phyloP scores from a whole-genome alignment of 1,284 basidiomycete genomes.

The Heliocybe sulcata region DNA sequence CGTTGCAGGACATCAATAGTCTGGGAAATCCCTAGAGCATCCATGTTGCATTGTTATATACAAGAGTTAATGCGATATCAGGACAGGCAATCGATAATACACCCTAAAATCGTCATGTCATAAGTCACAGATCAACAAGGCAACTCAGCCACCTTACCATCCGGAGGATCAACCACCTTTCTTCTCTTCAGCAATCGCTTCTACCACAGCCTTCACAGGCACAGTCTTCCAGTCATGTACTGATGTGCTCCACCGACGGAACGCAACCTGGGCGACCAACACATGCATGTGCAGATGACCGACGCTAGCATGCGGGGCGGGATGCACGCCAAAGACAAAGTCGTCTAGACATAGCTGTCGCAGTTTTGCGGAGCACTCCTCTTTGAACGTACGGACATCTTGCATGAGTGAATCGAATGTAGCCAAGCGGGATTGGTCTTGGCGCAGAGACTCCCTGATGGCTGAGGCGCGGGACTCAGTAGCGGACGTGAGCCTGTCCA shows the following conservation, averaged over 20 bases:
- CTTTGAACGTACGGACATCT: neutral
- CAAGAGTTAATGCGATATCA: too few relatives aligned
- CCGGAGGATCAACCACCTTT: too few relatives aligned
- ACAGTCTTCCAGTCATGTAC: neutral
- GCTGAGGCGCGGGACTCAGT: too few relatives aligned
- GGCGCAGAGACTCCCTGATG: too few relatives aligned
- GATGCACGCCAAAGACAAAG: neutral
- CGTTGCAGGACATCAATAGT: too few relatives aligned
- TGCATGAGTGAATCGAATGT: neutral
- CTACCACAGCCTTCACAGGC: neutral
- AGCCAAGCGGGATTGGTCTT: neutral
- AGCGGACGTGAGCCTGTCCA: too few relatives aligned
- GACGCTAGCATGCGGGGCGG: neutral
- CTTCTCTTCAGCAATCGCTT: neutral
- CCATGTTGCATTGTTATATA: too few relatives aligned
- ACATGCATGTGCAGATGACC: neutral
- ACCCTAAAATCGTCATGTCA: too few relatives aligned
- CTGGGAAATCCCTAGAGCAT: too few relatives aligned
- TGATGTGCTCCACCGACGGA: neutral
- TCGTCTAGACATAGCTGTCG: neutral
- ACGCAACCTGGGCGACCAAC: neutral
- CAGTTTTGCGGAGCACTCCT: neutral
- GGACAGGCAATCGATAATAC: too few relatives aligned
- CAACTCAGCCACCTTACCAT: too few relatives aligned
- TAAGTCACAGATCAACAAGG: too few relatives aligned